These are phyloP conservation scores for Aspergillus funiculosus DNA, from an alignment of 495 filamentous ascomycete species.

Conservation along the genomic window DNA sequence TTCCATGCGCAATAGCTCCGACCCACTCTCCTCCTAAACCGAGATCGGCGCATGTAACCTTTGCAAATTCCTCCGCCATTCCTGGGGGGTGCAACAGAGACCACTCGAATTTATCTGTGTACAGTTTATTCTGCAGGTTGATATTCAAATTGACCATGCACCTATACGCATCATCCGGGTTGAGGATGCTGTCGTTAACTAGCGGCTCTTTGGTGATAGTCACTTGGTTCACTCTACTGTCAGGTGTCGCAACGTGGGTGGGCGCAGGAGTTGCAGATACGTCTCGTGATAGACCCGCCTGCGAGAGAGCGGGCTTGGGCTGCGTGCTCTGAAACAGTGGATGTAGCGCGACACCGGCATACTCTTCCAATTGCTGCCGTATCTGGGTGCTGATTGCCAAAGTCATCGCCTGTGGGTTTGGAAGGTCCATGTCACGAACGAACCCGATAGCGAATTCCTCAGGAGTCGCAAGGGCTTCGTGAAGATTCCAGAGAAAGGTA, in stretches of 20 bases:
- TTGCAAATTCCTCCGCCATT: slow-evolving; percentile 87
- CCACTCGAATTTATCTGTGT: slow-evolving; percentile 98
- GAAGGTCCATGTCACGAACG: slow-evolving; percentile 91
- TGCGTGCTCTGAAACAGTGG: slow-evolving; percentile 70
- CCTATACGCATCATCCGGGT: slow-evolving; percentile 86
- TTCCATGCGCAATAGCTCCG: slow-evolving; percentile 86
- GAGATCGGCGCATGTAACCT: slow-evolving; percentile 84
- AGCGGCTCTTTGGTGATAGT: slow-evolving; percentile 39
- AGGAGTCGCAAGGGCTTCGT: slow-evolving; percentile 88
- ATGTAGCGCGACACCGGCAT: slow-evolving; percentile 88
- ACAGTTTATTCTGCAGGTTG: slow-evolving; percentile 85
- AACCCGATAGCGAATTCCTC: slow-evolving; percentile 90
- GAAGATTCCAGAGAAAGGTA: slow-evolving; percentile 93
- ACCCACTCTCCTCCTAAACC: slow-evolving; percentile 91
- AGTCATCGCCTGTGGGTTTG: slow-evolving; percentile 59
- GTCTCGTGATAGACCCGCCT: slow-evolving; percentile 38
- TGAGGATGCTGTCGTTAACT: slow-evolving; percentile 53
- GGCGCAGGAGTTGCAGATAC: slow-evolving; percentile 49
- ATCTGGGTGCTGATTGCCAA: slow-evolving; percentile 87
- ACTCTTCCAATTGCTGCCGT: slow-evolving; percentile 90
- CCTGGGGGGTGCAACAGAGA: slow-evolving; percentile 88
- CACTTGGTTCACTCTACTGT: slow-evolving; percentile 32
- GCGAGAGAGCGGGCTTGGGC: slow-evolving; percentile 36
- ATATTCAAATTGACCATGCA: slow-evolving; percentile 89
- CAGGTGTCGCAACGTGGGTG: slow-evolving; percentile 46